Evolutionary conservation across 2,329 filamentous ascomycete genomes (phyloP).

Genomic region (Alternaria brassicicola): DNA sequence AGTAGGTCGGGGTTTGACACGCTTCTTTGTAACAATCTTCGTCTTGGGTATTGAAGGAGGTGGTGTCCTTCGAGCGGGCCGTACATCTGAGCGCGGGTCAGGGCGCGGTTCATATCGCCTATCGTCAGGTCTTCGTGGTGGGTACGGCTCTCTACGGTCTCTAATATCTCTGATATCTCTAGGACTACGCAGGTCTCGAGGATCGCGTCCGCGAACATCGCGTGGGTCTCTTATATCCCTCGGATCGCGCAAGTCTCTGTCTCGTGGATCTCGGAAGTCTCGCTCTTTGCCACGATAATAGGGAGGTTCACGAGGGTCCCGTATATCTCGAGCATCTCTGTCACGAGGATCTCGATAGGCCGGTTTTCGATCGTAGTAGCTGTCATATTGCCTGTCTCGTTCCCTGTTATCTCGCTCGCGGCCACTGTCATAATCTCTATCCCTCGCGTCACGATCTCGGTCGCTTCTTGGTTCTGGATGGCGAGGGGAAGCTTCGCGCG

Average conservation of each 20-base stretch:
- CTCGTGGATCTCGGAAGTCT: conserved; percentile 24
- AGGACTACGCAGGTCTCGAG: conserved; percentile 19
- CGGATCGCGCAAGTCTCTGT: conserved; percentile 33
- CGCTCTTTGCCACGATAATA: conserved; percentile 27
- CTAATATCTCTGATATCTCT: conserved; percentile 31
- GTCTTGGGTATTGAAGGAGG: conserved; percentile 54
- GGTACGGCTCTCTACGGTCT: conserved; percentile 40
- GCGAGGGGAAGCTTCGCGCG: conserved; percentile 31
- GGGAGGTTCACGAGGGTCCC: conserved; percentile 21
- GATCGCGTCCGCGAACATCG: conserved; percentile 32
- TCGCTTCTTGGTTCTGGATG: conserved; percentile 33
- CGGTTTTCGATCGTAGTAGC: conserved; percentile 34
- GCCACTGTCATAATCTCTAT: conserved; percentile 31
- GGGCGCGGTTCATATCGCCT: conserved; percentile 29
- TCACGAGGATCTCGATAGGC: conserved; percentile 40
- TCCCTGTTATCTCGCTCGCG: conserved; percentile 52
- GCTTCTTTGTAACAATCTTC: conserved; percentile 69
- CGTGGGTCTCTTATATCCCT: conserved; percentile 21
- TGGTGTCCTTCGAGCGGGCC: conserved; percentile 46
- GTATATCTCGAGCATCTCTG: conserved; percentile 26
- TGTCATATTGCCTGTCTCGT: conserved; percentile 45
- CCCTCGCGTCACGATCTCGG: conserved; percentile 30
- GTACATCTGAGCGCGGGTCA: conserved; percentile 32
- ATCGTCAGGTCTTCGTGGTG: conserved; percentile 35
- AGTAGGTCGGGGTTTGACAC: conserved; percentile 72